Conservation (phyloP, 768 basidiomycete genomes). For the Trametes cubensis region DNA sequence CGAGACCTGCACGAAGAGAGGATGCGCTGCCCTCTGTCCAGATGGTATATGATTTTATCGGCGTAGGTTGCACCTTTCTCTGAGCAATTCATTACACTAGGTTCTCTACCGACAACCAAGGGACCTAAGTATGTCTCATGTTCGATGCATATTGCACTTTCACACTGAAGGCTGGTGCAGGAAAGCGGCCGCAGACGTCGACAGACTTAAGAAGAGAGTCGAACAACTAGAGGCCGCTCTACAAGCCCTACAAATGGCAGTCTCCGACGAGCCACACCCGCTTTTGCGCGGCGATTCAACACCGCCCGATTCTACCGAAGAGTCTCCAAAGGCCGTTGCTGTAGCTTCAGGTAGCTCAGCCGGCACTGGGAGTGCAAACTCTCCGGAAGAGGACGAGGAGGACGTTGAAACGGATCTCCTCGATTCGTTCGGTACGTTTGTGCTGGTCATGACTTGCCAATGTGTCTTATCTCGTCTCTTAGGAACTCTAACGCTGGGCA, state of each 20-base stretch:
- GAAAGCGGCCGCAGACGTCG: conserved; percentile 63
- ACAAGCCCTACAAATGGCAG: conserved; percentile 46
- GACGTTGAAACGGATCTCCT: not conserved
- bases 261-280: conserved; percentile 54
- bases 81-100: conserved; percentile 32
- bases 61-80: not conserved
- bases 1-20: conserved; percentile 75
- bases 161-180: conserved; percentile 31
- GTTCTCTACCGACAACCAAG: conserved; percentile 59
- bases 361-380: not conserved
- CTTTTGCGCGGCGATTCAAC: conserved; percentile 38
- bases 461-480: not conserved
- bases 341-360: not conserved
- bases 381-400: not conserved
- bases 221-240: conserved; percentile 67
- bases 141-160: not conserved
- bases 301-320: not conserved
- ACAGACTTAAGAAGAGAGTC: conserved; percentile 68
- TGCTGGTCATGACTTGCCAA: not conserved
- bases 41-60: conserved; percentile 47
- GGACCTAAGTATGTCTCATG: conserved; percentile 51
- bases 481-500: conserved; percentile 62
- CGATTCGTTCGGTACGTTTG: conserved; percentile 47
- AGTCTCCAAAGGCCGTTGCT: not conserved
- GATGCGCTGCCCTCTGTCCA: conserved; percentile 78